Base-by-base conservation (phyloP, 2,329 filamentous ascomycete genomes). In the Hymenoscyphus occultus region DNA sequence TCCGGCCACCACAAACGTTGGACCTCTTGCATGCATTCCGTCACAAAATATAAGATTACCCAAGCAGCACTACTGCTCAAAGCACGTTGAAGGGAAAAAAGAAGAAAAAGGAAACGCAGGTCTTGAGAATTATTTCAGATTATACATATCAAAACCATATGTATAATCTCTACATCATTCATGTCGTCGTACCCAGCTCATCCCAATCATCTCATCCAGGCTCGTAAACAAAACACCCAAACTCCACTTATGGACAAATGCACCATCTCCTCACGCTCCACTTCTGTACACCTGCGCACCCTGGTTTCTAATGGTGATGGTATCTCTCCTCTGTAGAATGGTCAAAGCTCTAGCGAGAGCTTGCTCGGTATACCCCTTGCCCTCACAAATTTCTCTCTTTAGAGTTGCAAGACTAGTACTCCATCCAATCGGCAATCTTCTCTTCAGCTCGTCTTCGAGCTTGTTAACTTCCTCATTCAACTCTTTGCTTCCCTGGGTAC, bases 351-450 rank as follows among this genome's bases (percentile, higher is more conserved):
- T 82, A 70, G 93, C 93, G 39, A 99, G 82, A 16, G 88, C 89
- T 75, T 92, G 89, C 78, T 98, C 95, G 68, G 86, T 92, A 78
- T 94, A 98, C 0, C 92, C 92, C 77, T 93, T 92, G 14, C 90
- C 89, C 73, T 97, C 93, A 5, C 96, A 92, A 82, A 99, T 93
- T 77, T 99, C 95, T 57, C 92, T 85, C 68, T 91, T 86, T 69
- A 99, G 79, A 1, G 92, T 96, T 0, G 91, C 90, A 65, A 98
- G 78, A 74, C 91, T 96, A 1, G 94, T 97, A 74, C 91, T 95
- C 92, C 94, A 99, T 22, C 95, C 95, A 71, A 99, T 95, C 0
- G 95, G 93, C 72, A 99, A 80, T 32, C 94, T 85, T 64, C 92
- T 86, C 78, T 92, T 89, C 61, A 99, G 81, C 80, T 98, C 95